Conservation (phyloP, 2,329 filamentous ascomycete species). For the Fusarium sp. region DNA sequence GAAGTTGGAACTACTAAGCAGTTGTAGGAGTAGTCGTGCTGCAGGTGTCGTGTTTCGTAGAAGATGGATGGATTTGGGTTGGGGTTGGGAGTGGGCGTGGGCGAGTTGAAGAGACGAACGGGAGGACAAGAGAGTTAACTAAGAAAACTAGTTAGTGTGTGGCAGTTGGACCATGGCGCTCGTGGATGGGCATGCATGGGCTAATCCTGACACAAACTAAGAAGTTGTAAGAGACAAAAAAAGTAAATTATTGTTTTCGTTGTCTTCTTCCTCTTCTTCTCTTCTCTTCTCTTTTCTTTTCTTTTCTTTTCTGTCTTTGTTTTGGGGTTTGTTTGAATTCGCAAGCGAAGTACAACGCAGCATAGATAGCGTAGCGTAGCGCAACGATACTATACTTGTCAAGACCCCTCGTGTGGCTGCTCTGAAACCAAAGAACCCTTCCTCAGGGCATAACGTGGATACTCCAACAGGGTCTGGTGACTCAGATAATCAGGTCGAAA, state of each 20-base stretch:
- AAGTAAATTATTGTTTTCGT: conserved; percentile 17
- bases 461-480: conserved; percentile 41
- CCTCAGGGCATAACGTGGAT: conserved; percentile 44
- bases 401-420: conserved; percentile 41
- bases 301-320: conserved; percentile 1
- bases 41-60: conserved; percentile 30
- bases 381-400: background rate
- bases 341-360: conserved; percentile 9
- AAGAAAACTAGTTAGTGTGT: conserved; percentile 22
- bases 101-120: conserved; percentile 34
- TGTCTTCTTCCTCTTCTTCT: conserved; percentile 1
- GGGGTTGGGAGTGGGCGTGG: conserved; percentile 30
- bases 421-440: conserved; percentile 38
- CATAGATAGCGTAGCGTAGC: no score
- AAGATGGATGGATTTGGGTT: conserved; percentile 22
- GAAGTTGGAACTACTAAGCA: conserved; percentile 30
- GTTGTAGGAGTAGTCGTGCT: conserved; percentile 26
- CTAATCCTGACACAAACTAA: conserved; percentile 37
- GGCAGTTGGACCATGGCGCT: conserved; percentile 45
- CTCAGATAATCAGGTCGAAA: conserved; percentile 42
- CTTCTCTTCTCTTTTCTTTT: conserved; percentile 6
- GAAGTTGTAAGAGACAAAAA: conserved; percentile 28
- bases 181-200: conserved; percentile 9
- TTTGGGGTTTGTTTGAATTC: conserved; percentile 25
- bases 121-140: conserved; percentile 20